These are phyloP conservation scores for Exsudoporus floridanus DNA, from an alignment of 1,284 basidiomycete species.

Conservation along the genomic window DNA sequence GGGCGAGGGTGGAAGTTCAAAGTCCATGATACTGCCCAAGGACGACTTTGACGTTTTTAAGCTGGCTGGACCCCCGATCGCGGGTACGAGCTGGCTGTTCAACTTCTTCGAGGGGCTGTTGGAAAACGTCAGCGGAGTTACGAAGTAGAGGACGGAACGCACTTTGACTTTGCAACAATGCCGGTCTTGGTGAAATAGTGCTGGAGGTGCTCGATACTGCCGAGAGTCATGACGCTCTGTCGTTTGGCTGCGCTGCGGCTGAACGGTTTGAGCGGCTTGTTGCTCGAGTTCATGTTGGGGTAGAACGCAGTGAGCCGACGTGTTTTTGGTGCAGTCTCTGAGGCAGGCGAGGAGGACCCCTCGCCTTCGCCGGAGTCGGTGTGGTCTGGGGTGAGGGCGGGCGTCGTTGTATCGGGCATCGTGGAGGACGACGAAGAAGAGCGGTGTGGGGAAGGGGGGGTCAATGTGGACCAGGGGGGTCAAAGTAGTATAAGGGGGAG, in stretches of 20 bases:
- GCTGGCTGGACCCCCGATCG: conserved; percentile 58
- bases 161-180: conserved; percentile 70
- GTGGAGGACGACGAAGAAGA: conserved; percentile 11
- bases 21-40: conserved; percentile 43
- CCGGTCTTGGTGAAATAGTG: conserved; percentile 87
- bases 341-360: conserved; percentile 23
- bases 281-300: conserved; percentile 65
- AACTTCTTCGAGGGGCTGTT: conserved; percentile 54
- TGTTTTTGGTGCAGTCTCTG: conserved; percentile 28
- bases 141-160: conserved; percentile 33
- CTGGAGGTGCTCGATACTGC: conserved; percentile 85
- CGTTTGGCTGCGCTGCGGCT: conserved; percentile 82
- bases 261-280: conserved; percentile 78
- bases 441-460: conserved; percentile 3
- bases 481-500: conserved; percentile 1
- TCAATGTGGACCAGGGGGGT: conserved; percentile 11
- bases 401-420: conserved; percentile 45
- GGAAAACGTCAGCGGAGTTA: neutral
- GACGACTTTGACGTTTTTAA: conserved; percentile 39
- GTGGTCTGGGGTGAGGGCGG: conserved; percentile 51
- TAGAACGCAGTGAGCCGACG: conserved; percentile 72
- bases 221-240: conserved; percentile 82
- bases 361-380: conserved; percentile 43
- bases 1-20: conserved; percentile 71
- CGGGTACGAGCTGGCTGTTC: conserved; percentile 66